phyloP scores from a whole-genome alignment of 2,329 filamentous ascomycete species.

The Coniella lustricola region DNA sequence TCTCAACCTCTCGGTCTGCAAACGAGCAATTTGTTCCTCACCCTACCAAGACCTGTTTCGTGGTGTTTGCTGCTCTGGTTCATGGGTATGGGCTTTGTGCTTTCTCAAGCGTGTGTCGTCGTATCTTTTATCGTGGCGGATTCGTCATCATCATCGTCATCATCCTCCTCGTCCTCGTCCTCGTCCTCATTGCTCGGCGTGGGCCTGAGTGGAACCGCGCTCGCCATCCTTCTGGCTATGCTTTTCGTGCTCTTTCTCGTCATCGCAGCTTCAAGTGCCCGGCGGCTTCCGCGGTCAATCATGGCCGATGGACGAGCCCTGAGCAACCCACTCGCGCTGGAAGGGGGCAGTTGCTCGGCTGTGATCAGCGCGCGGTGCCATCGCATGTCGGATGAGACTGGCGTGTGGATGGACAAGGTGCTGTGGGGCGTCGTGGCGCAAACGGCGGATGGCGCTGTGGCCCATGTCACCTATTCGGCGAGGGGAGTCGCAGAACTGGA shows the following conservation, averaged over 20 bases:
- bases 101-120: slow-evolving; percentile 38
- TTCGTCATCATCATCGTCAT: slow-evolving; percentile 1
- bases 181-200: slow-evolving; percentile 24
- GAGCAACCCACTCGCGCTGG: slow-evolving; percentile 43
- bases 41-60: slow-evolving; percentile 39
- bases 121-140: slow-evolving; percentile 11
- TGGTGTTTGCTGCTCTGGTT: slow-evolving; percentile 39
- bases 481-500: slow-evolving; percentile 28
- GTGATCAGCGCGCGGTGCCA: slow-evolving; percentile 46
- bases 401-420: slow-evolving; percentile 31
- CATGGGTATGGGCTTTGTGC: slow-evolving; percentile 35
- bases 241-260: slow-evolving; percentile 29
- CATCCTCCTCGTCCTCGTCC: slow-evolving; percentile 5
- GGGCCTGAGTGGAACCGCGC: slow-evolving; percentile 35
- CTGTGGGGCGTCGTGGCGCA: slow-evolving; percentile 41
- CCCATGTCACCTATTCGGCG: slow-evolving; percentile 39
- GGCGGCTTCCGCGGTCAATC: slow-evolving; percentile 30
- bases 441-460: slow-evolving; percentile 27
- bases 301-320: slow-evolving; percentile 28
- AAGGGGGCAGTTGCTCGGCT: slow-evolving; percentile 42
- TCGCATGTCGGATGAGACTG: slow-evolving; percentile 24
- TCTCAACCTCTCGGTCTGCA: slow-evolving; percentile 35
- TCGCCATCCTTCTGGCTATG: slow-evolving; percentile 35
- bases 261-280: slow-evolving; percentile 32
- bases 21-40: slow-evolving; percentile 41